Percentiles rank a stretch among this genome's conserved stretches.
phyloP scores from a whole-genome alignment of 1,139 yeast genomes.

The Hyphopichia wangnamkhiaoensis region DNA sequence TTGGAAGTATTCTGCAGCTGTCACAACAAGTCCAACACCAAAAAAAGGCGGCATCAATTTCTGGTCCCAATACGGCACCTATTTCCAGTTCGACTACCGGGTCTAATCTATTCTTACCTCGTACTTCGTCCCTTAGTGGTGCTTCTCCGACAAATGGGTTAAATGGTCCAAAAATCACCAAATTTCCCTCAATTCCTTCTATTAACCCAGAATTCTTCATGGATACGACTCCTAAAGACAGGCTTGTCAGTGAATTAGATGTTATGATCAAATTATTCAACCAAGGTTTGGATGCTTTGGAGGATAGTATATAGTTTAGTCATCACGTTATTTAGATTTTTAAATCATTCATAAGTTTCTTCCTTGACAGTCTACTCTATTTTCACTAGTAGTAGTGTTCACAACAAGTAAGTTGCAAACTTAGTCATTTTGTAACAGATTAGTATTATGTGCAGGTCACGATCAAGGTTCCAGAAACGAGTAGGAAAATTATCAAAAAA shows the following conservation, averaged over 20 bases:
- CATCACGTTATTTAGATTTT: neutral
- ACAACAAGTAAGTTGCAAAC: conserved; percentile 2
- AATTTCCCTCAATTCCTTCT: conserved; percentile 41
- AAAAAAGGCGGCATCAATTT: conserved; percentile 10
- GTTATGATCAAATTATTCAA: conserved; percentile 39
- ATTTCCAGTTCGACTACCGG: conserved; percentile 5
- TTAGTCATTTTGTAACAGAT: neutral
- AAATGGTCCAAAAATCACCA: conserved; percentile 7
- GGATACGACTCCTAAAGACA: conserved; percentile 38
- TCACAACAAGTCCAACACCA: conserved; percentile 3
- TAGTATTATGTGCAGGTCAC: neutral
- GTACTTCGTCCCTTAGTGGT: conserved; percentile 16
- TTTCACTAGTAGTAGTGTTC: no score
- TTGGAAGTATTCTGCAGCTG: conserved; percentile 1
- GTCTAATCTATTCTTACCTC: conserved; percentile 14
- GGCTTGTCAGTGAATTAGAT: conserved; percentile 40
- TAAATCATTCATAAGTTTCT: neutral
- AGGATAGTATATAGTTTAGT: conserved; percentile 22
- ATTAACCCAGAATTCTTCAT: conserved; percentile 41
- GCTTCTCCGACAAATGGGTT: conserved; percentile 10
- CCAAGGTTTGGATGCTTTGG: conserved; percentile 45
- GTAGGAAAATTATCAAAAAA: no score
- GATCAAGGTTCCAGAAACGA: no score
- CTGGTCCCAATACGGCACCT: conserved; percentile 5
- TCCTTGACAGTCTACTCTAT: neutral